These are phyloP conservation scores for Aspergillus tanneri DNA, from an alignment of 2,329 filamentous ascomycete species.

Conservation along the genomic window DNA sequence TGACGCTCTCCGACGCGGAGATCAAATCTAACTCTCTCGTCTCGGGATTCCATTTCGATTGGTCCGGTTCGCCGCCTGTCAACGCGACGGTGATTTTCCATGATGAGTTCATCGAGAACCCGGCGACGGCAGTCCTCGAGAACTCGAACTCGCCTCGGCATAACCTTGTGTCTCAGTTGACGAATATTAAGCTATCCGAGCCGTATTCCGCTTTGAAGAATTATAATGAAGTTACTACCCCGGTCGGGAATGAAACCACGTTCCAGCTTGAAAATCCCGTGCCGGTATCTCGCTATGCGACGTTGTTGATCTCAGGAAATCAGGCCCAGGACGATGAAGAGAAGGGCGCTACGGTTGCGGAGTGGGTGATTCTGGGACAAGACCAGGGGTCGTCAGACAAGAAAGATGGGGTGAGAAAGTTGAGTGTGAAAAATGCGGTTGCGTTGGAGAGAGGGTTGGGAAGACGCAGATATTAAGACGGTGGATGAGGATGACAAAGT, in stretches of 20 bases:
- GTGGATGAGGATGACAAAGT: no score
- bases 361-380: slow-evolving; percentile 46
- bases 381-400: not conserved
- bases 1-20: slow-evolving; percentile 51
- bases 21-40: slow-evolving; percentile 26
- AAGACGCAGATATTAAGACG: no score
- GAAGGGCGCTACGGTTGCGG: slow-evolving; percentile 48
- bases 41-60: slow-evolving; percentile 58
- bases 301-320: slow-evolving; percentile 46
- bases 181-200: slow-evolving; percentile 36
- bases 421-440: slow-evolving; percentile 16
- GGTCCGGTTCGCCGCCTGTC: slow-evolving; percentile 56
- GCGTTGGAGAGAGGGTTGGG: slow-evolving; percentile 1
- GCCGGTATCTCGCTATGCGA: slow-evolving; percentile 41
- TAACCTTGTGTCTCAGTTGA: not conserved
- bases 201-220: slow-evolving; percentile 39
- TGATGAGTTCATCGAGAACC: slow-evolving; percentile 43
- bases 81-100: slow-evolving; percentile 57
- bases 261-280: slow-evolving; percentile 37
- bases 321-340: slow-evolving; percentile 38
- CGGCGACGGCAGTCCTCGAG: slow-evolving; percentile 2
- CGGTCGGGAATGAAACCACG: slow-evolving; percentile 46
- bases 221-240: slow-evolving; percentile 35
- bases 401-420: slow-evolving; percentile 11
- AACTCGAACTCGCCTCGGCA: no score